These are phyloP conservation scores for Paramecium tetraurelia DNA, from an alignment of 73 alveolate species.

Conservation along the genomic window DNA sequence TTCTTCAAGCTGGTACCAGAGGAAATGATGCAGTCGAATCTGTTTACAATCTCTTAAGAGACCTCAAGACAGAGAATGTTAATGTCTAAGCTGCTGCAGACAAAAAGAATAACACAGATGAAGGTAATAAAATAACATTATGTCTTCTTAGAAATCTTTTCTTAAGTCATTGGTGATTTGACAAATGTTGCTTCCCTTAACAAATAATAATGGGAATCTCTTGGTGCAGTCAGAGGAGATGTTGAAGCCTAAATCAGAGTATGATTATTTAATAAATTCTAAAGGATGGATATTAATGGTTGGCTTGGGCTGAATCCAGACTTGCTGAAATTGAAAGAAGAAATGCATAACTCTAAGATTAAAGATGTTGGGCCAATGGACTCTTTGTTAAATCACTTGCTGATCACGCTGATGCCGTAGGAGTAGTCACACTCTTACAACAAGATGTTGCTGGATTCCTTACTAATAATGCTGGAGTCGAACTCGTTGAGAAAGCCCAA, in stretches of 20 bases:
- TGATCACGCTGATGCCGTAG: conserved; percentile 48
- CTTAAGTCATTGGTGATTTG: conserved; percentile 46
- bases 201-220: conserved; percentile 2
- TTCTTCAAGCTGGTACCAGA: conserved; percentile 4
- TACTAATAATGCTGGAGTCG: conserved; percentile 43
- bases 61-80: conserved; percentile 27
- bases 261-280: background rate
- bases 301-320: conserved; percentile 43
- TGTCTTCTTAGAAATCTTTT: background rate
- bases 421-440: background rate
- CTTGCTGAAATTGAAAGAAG: conserved; percentile 43
- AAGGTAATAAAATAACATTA: background rate
- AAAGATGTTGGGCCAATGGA: conserved; percentile 47
- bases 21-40: conserved; percentile 24
- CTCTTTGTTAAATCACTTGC: conserved; percentile 40
- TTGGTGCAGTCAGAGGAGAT: conserved; percentile 36
- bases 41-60: conserved; percentile 15
- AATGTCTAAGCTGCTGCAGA: conserved; percentile 22
- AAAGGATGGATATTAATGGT: conserved; percentile 39
- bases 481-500: background rate
- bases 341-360: conserved; percentile 15
- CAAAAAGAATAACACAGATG: conserved; percentile 47
- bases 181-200: conserved; percentile 37
- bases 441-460: conserved; percentile 43
- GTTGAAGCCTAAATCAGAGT: conserved; percentile 41